Evolutionary conservation across 371 early-diverging fungal species (phyloP), one percentile per base, ranked within the genome.

Genomic region (Syncephalastrum racemosum): DNA sequence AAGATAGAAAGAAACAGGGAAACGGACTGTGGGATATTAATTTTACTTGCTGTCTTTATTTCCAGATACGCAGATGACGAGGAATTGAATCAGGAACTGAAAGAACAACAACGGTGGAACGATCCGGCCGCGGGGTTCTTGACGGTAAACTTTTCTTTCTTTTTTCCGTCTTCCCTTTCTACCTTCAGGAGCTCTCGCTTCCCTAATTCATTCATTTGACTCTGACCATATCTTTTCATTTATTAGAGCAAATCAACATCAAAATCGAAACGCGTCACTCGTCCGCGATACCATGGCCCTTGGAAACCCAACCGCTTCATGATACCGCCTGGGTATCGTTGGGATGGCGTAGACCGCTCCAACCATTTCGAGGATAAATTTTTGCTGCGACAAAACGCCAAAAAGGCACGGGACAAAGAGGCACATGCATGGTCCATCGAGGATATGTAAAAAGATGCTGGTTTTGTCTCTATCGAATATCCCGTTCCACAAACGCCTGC

Each of bases 331-430:
- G 95, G 95, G 0, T 90, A 90, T 64, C 82, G 93, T 4, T 95
- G 95, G 95, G 95, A 95, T 81, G 95, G 95, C 4, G 89, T 92
- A 25, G 93, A 95, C 68, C 81, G 95, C 14, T 89, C 90, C 13
- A 95, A 88, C 64, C 93, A 92, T 19, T 95, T 88, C 60, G 95
- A 95, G 70, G 83, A 78, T 56, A 70, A 77, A 23, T 77, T 77
- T 39, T 72, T 86, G 47, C 54, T 80, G 50, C 79, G 75, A 15
- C 60, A 72, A 43, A 82, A 86, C 50, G 66, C 75, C 41, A 59
- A 69, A 46, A 79, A 78, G 54, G 69, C 80, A 41, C 59, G 65
- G 49, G 77, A 71, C 20, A 70, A 62, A 25, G 81, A 83, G 57
- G 86, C 85, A 13, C 82, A 86, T 64, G 79, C 79, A 54, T 86